These are phyloP conservation scores for Drechslera avenae DNA, from an alignment of 2,329 filamentous ascomycete genomes.

Conservation along the genomic window DNA sequence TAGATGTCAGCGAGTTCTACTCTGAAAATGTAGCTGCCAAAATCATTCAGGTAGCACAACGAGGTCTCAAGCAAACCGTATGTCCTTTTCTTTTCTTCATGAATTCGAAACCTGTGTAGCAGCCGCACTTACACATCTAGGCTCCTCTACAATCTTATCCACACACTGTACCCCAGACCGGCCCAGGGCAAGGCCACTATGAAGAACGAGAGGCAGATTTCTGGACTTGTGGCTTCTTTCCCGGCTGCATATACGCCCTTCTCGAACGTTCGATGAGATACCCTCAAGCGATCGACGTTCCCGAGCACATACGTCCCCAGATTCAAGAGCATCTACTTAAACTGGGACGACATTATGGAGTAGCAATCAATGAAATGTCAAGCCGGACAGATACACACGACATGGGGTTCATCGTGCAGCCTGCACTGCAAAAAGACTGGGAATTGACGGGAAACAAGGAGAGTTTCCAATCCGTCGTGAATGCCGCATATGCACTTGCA, in stretches of 20 bases:
- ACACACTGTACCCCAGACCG: conserved; percentile 41
- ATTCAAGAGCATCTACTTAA: conserved; percentile 33
- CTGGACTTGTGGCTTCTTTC: conserved; percentile 47
- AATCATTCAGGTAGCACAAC: conserved; percentile 41
- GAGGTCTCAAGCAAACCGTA: conserved; percentile 33
- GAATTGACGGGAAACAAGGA: conserved; percentile 51
- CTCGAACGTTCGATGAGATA: conserved; percentile 41
- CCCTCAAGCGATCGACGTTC: conserved; percentile 31
- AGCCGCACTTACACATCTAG: conserved; percentile 5
- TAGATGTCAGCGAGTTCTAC: conserved; percentile 36
- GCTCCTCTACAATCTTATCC: conserved; percentile 39
- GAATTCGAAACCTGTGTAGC: not conserved
- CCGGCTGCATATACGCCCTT: conserved; percentile 42
- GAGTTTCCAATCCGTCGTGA: conserved; percentile 51
- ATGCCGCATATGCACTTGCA: conserved; percentile 53
- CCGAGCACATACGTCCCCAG: conserved; percentile 19
- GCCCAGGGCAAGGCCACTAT: conserved; percentile 30
- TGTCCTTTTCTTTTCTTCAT: not conserved
- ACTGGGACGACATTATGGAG: conserved; percentile 39
- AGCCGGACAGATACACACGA: conserved; percentile 59
- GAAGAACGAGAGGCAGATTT: conserved; percentile 45
- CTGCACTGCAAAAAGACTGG: conserved; percentile 55
- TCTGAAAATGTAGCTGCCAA: conserved; percentile 40
- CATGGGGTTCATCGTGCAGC: conserved; percentile 60
- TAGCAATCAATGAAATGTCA: conserved; percentile 43